A percentile compares a stretch with the other conserved stretches of the same genome.
Evolutionary conservation across 805 yeast species (phyloP).

Genomic region (Torulaspora delbrueckii): DNA sequence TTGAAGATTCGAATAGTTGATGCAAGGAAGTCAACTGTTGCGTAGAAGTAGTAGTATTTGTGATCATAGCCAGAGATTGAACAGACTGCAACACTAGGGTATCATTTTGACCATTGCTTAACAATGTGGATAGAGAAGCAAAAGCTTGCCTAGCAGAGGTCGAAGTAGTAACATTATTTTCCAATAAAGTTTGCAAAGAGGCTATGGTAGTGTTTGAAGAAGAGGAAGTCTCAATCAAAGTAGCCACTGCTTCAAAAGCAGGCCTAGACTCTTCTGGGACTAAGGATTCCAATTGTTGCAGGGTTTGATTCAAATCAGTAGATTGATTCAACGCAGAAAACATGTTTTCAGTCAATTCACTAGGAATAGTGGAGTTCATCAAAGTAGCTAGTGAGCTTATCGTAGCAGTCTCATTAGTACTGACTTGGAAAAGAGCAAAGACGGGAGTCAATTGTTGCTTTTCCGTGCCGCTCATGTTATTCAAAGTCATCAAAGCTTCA

Average conservation of each 20-base stretch:
- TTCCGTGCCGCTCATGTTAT: slow-evolving; percentile 22
- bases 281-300: slow-evolving; percentile 12
- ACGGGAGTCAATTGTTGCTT: slow-evolving; percentile 27
- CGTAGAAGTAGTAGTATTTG: slow-evolving; percentile 22
- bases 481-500: slow-evolving; percentile 24
- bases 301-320: slow-evolving; percentile 12
- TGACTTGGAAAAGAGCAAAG: slow-evolving; percentile 20
- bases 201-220: slow-evolving; percentile 19
- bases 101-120: slow-evolving; percentile 17
- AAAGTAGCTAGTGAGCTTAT: slow-evolving; percentile 19
- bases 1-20: slow-evolving; percentile 20
- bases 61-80: slow-evolving; percentile 14
- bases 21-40: slow-evolving; percentile 24
- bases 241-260: slow-evolving; percentile 18
- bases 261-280: slow-evolving; percentile 16
- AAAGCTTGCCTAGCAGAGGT: slow-evolving; percentile 23
- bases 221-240: slow-evolving; percentile 16
- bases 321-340: slow-evolving; percentile 15
- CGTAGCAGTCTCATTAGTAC: slow-evolving; percentile 24
- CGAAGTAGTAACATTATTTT: slow-evolving; percentile 22
- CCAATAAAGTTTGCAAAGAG: slow-evolving; percentile 17
- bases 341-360: slow-evolving; percentile 14
- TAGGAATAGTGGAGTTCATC: slow-evolving; percentile 22
- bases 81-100: slow-evolving; percentile 21
- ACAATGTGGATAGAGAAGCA: slow-evolving; percentile 17